Conservation (phyloP, 495 filamentous ascomycete species). For the Chaetomium fimeti region DNA sequence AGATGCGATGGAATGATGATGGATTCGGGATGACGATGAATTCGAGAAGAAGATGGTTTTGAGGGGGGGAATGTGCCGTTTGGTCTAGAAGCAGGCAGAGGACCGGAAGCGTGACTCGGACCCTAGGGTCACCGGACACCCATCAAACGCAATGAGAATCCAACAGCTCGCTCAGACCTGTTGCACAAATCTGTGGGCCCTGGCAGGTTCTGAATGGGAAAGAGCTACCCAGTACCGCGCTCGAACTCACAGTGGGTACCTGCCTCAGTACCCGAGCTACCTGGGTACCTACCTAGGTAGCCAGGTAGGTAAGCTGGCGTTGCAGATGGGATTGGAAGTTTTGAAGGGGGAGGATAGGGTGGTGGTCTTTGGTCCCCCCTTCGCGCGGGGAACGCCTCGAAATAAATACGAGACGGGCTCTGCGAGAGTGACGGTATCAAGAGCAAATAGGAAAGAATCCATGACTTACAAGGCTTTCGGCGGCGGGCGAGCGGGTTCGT, state of each 20-base stretch:
- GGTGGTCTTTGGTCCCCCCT: neutral
- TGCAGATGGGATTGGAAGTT: neutral
- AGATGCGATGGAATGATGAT: neutral
- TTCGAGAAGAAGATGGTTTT: neutral
- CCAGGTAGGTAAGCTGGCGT: neutral
- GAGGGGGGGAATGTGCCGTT: neutral
- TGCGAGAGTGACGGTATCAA: neutral
- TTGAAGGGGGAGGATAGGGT: neutral
- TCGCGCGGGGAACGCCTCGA: neutral
- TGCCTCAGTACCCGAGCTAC: too few relatives aligned
- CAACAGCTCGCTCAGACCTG: neutral
- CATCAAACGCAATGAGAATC: too few relatives aligned
- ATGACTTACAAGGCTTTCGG: neutral
- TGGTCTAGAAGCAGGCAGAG: neutral
- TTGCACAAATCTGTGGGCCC: neutral
- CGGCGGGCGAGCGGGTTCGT: too few relatives aligned
- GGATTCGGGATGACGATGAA: neutral
- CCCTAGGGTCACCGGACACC: neutral
- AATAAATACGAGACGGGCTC: neutral
- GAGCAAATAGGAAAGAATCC: neutral
- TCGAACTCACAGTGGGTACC: neutral
- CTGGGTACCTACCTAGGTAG: neutral
- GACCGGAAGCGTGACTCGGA: neutral
- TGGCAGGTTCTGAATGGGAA: neutral
- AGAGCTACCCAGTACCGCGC: neutral